Base-by-base conservation (phyloP, 768 basidiomycete species). In the Trametes coccinea region DNA sequence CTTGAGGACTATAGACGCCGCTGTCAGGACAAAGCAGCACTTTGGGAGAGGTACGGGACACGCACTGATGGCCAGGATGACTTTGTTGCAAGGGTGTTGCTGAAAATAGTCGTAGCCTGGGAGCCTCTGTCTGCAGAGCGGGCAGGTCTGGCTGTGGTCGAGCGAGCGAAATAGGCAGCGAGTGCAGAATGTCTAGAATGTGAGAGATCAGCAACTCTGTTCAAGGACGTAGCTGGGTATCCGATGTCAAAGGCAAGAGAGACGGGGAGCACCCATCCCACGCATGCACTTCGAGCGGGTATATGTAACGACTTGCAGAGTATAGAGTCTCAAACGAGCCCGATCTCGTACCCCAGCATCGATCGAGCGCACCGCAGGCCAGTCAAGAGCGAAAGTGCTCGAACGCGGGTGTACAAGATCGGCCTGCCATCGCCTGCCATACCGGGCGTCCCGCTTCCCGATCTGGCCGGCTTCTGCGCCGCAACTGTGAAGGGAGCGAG, bases 111-210 rank as follows among this genome's bases (percentile, higher is more conserved):
- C 76, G 68, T 86, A 88, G 5, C 81, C 80, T 0, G 95, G 94
- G 17, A 97, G 79, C 44, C 81, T 79, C 62, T 88, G 79, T 51
- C 96, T 84, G 75, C 96, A 98, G 14, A 97, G 77, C 2, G 96
- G 96, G 73, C 96, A 98, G 9, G 83, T 74, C 43, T 77, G 71
- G 62, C 82, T 87, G 74, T 98, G 93, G 74, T 98, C 96, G 63
- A 96, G 82, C 3, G 93, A 88, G 40, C 96, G 87, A 61, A 93
- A 89, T 31, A 98, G 83, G 75, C 96, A 98, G 68, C 84, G 86
- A 7, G 84, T 78, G 71, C 96, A 98, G 76, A 95, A 98, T 0
- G 95, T 94, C 92, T 95, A 33, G 2, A n/a, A 5, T 33, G 52
- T 14, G 58, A 37, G 39, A 41, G 46, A 53, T 61, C 16, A 61